Conservation (phyloP, 2,329 filamentous ascomycete species). For the Sarocladiaceae sp. region DNA sequence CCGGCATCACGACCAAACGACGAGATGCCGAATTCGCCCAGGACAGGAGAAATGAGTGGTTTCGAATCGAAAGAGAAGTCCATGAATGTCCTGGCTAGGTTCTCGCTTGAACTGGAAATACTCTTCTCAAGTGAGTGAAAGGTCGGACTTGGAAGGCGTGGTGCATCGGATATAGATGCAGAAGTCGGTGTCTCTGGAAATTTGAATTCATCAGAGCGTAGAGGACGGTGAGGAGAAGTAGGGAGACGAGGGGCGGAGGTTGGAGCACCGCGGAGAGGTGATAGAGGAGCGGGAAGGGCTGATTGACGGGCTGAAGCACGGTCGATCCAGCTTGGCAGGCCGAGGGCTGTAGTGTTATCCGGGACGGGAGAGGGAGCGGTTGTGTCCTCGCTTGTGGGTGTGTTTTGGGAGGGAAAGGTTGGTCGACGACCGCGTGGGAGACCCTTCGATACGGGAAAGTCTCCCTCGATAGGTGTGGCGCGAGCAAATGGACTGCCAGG, state of each 20-base stretch:
- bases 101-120: conserved; percentile 27
- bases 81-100: conserved; percentile 26
- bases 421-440: conserved; percentile 30
- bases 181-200: conserved; percentile 14
- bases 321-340: conserved; percentile 24
- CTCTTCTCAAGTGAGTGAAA: conserved; percentile 30
- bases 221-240: conserved; percentile 19
- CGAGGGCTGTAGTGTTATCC: background rate
- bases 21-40: conserved; percentile 20
- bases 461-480: conserved; percentile 22
- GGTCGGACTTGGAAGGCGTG: conserved; percentile 30
- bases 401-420: conserved; percentile 8
- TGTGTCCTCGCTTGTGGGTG: conserved; percentile 11
- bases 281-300: conserved; percentile 30
- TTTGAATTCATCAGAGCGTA: conserved; percentile 6
- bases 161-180: conserved; percentile 14
- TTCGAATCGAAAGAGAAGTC: conserved; percentile 21
- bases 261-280: conserved; percentile 16
- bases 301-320: conserved; percentile 24
- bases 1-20: background rate
- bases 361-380: conserved; percentile 10
- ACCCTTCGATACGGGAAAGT: conserved; percentile 29
- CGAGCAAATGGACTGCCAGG: background rate
- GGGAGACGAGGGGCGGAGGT: conserved; percentile 17
- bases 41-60: conserved; percentile 27